Conservation (phyloP, 179 eudicot species). For the Beta macrorhiza region DNA sequence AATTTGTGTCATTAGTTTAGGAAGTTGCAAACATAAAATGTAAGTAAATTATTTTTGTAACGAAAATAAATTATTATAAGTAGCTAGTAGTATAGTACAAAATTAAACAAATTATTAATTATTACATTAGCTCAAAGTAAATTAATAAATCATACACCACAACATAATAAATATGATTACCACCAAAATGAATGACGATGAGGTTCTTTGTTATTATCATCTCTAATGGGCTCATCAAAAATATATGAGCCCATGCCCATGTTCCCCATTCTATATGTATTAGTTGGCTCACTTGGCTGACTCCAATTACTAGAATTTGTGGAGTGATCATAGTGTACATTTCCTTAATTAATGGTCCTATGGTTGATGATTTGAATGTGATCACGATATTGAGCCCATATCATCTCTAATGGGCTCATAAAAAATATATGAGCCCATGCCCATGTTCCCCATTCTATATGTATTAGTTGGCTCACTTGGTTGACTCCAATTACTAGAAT, state of each 20-base stretch:
- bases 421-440: neutral
- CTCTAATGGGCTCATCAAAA: neutral
- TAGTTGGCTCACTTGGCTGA: neutral
- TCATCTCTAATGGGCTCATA: no score
- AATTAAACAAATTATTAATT: no score
- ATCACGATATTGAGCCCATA: neutral
- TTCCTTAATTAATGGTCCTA: constrained; percentile 7
- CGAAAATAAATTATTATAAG: no score
- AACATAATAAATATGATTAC: neutral
- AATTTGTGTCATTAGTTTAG: no score
- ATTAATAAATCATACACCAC: no score
- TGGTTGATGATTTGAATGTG: constrained; percentile 6
- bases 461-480: no score
- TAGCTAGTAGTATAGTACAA: no score
- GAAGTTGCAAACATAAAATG: no score
- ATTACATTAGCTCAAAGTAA: no score
- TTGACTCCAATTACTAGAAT: neutral
- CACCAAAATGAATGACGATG: neutral
- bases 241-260: neutral
- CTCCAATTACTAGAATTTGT: neutral
- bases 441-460: neutral
- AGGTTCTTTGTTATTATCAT: neutral
- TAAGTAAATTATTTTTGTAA: no score
- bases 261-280: neutral
- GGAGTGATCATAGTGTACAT: neutral